Evolutionary conservation across 192 early-diverging fungal genomes (phyloP), one percentile per base, ranked within the genome.

Genomic region (Umbelopsis sp.): DNA sequence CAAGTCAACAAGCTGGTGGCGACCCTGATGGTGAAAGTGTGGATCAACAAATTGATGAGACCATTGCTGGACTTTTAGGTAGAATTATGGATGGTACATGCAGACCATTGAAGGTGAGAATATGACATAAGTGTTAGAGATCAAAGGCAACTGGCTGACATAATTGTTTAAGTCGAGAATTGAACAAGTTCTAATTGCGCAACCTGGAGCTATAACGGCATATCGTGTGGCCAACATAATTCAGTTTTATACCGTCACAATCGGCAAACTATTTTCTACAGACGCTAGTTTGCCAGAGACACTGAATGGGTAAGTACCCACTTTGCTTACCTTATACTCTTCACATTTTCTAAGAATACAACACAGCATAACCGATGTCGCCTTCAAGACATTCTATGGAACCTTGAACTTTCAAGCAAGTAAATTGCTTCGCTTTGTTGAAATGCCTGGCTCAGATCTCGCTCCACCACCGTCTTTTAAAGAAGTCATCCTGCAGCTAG

Each of bases 241-340:
- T 67, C 90, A 92, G 70, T 95, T 93, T 70, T 95, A 95, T 74
- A 79, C 81, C 13, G 74, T 84, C 23, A 95, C 90, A 0, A 87
- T 95, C 33, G 72, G 74, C 8, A 80, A 76, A 27, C 80, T 92
- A 16, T 74, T 95, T 41, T 87, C 88, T 9, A 49, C 77, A 45
- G 66, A 78, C 22, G 83, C 87, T 1, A 47, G 74, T 27, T 77
- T 95, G 11, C 77, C 83, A 20, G 79, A 75, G 4, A 79, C 84
- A 13, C 67, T 93, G 22, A 72, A 88, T 49, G 87, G 86, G 78
- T 90, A 84, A 72, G 84, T 7, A 33, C 49, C 4, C 52, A 71
- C 2, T 65, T 48, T 9, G 71, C 58, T 66, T 51, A 55, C 30
- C 6, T 1, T 12, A 9, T 1, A 66, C 7, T 11, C 8, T 41